phyloP scores from a whole-genome alignment of 176 grass and related monocot genomes.

The Triticum turgidum region DNA sequence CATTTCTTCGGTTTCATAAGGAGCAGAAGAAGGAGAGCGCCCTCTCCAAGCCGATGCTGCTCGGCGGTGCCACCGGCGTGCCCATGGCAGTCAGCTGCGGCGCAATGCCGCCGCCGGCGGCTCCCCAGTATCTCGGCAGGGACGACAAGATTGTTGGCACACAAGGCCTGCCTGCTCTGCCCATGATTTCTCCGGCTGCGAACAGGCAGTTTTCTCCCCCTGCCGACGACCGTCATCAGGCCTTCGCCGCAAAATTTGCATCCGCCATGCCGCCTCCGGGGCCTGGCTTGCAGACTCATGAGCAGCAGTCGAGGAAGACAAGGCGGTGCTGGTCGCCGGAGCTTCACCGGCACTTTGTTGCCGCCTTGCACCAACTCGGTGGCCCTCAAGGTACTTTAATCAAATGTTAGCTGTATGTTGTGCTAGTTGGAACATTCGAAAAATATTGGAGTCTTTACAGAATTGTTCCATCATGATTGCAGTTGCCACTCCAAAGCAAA shows the following conservation, averaged over 20 bases:
- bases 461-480: conserved; percentile 30
- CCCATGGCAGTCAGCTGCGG: conserved; percentile 22
- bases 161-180: conserved; percentile 15
- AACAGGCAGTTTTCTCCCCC: conserved; percentile 30
- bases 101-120: not conserved
- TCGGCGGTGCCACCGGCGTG: not conserved
- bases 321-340: conserved; percentile 94
- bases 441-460: conserved; percentile 1
- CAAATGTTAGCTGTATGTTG: not conserved
- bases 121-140: conserved; percentile 13
- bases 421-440: not conserved
- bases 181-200: conserved; percentile 2
- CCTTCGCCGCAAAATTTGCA: not conserved
- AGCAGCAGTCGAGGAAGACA: conserved; percentile 62
- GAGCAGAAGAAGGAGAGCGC: conserved; percentile 21
- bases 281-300: conserved; percentile 41
- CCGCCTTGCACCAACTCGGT: conserved; percentile 71
- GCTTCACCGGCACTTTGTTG: conserved; percentile 78
- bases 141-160: conserved; percentile 32
- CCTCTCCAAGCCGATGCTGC: conserved; percentile 29
- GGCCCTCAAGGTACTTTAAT: conserved; percentile 77
- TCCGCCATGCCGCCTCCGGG: conserved; percentile 20
- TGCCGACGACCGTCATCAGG: conserved; percentile 12
- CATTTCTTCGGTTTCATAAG: conserved; percentile 29
- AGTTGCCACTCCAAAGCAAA: conserved; percentile 97